phyloP scores from a whole-genome alignment of 2,329 filamentous ascomycete genomes.

The Phialemoniopsis sp. region DNA sequence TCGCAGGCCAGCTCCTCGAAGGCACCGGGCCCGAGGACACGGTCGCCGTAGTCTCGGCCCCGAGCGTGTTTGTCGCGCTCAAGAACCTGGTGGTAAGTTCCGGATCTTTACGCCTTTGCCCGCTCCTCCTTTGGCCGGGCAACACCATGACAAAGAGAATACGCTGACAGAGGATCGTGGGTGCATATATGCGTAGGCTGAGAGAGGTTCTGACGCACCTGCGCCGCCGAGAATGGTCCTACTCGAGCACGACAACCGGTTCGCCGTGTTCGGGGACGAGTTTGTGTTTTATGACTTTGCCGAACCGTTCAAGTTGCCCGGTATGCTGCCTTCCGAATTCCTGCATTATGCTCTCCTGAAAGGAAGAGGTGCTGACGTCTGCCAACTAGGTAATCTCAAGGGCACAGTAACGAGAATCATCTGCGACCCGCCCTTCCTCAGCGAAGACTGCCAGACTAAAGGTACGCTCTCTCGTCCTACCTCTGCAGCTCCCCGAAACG shows the following conservation, averaged over 20 bases:
- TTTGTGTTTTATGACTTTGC: constrained; percentile 74
- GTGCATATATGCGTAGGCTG: too few species aligned
- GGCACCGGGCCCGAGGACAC: constrained; percentile 51
- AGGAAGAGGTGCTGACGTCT: too few species aligned
- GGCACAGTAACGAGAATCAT: constrained; percentile 65
- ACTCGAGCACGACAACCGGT: constrained; percentile 71
- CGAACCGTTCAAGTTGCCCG: constrained; percentile 60
- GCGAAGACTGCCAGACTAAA: constrained; percentile 77
- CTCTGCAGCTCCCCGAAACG: not conserved
- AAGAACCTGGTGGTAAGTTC: constrained; percentile 47
- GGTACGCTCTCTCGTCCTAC: constrained; percentile 32
- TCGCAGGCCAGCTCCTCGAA: constrained; percentile 63
- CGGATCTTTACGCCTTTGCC: constrained; percentile 1
- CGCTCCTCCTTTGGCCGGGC: too few species aligned
- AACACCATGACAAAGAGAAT: too few species aligned
- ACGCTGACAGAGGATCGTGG: too few species aligned
- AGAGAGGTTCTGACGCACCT: constrained; percentile 18
- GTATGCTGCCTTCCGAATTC: constrained; percentile 27
- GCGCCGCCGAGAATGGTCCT: constrained; percentile 55
- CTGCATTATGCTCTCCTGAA: too few species aligned
- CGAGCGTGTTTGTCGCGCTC: constrained; percentile 72
- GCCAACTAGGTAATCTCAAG: constrained; percentile 54
- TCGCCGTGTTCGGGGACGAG: constrained; percentile 63
- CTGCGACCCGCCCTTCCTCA: constrained; percentile 75
- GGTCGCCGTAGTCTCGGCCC: constrained; percentile 69